Evolutionary conservation across 805 yeast species (phyloP).

Genomic region (Lipomyces mesembrius): DNA sequence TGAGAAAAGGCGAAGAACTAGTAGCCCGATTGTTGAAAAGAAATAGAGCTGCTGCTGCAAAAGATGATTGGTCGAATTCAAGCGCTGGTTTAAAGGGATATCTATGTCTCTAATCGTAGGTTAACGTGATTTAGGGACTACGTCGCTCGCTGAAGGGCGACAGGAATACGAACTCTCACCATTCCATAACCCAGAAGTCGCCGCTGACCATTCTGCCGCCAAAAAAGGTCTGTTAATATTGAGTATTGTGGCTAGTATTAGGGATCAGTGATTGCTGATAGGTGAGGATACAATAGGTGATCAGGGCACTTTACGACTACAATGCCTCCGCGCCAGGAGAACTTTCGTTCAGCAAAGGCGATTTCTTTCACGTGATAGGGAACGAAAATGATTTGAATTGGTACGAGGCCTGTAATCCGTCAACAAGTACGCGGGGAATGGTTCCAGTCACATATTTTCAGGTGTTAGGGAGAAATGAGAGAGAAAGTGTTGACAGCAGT

Average conservation of each 20-base stretch:
- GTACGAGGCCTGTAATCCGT: conserved; percentile 89
- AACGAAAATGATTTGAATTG: conserved; percentile 62
- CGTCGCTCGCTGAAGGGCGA: conserved; percentile 12
- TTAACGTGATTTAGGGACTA: conserved; percentile 5
- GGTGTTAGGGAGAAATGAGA: conserved; percentile 52
- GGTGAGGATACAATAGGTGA: conserved; percentile 54
- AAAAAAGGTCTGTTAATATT: conserved; percentile 2
- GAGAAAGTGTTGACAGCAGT: conserved; percentile 29
- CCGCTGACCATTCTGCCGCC: conserved; percentile 20
- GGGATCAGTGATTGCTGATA: conserved; percentile 3
- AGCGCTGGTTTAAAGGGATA: background rate
- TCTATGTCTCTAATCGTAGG: background rate
- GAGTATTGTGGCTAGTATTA: background rate
- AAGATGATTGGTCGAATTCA: background rate
- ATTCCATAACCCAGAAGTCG: conserved; percentile 9
- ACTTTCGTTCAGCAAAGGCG: conserved; percentile 76
- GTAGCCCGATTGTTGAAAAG: background rate
- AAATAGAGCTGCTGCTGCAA: too few species aligned
- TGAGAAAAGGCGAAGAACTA: background rate
- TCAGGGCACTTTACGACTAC: conserved; percentile 79
- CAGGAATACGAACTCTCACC: conserved; percentile 9
- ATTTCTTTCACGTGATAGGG: conserved; percentile 80
- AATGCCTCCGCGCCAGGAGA: conserved; percentile 81
- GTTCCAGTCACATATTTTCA: conserved; percentile 88
- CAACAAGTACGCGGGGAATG: conserved; percentile 74